Conservation (phyloP, 805 yeast genomes). For the Yarrowia porcina region DNA sequence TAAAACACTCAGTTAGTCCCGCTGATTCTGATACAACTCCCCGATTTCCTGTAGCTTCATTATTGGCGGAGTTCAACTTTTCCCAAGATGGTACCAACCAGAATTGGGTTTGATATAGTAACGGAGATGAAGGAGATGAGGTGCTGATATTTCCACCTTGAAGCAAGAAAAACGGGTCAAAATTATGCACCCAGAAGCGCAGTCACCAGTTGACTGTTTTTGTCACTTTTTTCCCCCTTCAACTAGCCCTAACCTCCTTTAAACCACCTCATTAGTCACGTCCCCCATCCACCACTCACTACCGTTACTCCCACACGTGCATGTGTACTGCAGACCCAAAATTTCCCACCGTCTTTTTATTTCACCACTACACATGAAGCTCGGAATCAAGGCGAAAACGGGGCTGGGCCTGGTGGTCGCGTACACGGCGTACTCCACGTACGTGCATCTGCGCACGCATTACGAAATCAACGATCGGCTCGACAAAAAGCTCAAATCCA, state of each 20-base stretch:
- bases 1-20: no score
- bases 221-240: neutral
- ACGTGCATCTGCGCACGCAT: slow-evolving; percentile 54
- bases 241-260: no score
- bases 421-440: slow-evolving; percentile 65
- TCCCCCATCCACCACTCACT: neutral
- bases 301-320: neutral
- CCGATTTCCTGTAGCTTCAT: neutral
- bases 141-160: neutral
- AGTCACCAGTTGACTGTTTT: neutral
- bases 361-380: slow-evolving; percentile 11
- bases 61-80: neutral
- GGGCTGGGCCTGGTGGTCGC: slow-evolving; percentile 37
- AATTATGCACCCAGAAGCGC: neutral
- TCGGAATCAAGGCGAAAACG: slow-evolving; percentile 29
- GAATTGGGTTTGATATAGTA: neutral
- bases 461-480: slow-evolving; percentile 51
- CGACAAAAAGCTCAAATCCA: slow-evolving; percentile 32
- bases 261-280: no score
- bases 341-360: neutral
- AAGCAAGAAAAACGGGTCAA: neutral
- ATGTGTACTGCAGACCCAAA: neutral
- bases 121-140: neutral
- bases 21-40: no score
- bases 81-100: neutral